These are phyloP conservation scores for Cudoniella acicularis DNA, from an alignment of 495 filamentous ascomycete genomes.

Conservation along the genomic window DNA sequence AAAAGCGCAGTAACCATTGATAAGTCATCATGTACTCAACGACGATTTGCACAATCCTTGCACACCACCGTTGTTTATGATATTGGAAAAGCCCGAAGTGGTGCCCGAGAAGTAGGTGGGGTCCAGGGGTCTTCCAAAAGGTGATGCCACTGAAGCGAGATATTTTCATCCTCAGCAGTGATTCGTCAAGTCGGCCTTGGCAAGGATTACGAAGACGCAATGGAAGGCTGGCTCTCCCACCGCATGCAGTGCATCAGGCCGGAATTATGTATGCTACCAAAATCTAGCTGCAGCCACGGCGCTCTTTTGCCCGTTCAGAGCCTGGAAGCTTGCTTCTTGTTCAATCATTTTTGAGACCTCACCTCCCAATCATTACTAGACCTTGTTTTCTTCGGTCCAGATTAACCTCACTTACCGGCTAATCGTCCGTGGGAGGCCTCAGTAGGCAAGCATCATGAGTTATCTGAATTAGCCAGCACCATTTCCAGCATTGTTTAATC, in stretches of 20 bases:
- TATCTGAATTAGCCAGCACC: neutral
- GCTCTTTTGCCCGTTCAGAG: neutral
- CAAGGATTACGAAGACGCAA: neutral
- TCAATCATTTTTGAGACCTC: neutral
- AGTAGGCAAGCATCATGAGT: neutral
- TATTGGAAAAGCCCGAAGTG: too few species aligned
- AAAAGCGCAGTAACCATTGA: conserved; percentile 17
- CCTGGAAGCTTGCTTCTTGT: neutral
- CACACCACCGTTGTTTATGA: too few species aligned
- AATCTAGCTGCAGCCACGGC: conserved; percentile 3
- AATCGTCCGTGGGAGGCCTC: too few species aligned
- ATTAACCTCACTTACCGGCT: conserved; percentile 3
- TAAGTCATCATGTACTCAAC: conserved; percentile 1
- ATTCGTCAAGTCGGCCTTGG: neutral
- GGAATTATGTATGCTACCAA: too few species aligned
- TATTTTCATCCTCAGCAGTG: neutral
- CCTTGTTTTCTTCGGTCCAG: too few species aligned
- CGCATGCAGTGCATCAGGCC: too few species aligned
- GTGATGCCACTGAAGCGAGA: neutral
- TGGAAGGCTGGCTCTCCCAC: neutral
- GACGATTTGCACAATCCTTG: neutral
- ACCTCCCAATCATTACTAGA: neutral
- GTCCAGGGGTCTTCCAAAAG: neutral
- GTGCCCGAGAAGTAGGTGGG: too few species aligned
- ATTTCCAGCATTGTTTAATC: neutral